phyloP scores from a whole-genome alignment of 257 asterid species.

The Rehmannia glutinosa region DNA sequence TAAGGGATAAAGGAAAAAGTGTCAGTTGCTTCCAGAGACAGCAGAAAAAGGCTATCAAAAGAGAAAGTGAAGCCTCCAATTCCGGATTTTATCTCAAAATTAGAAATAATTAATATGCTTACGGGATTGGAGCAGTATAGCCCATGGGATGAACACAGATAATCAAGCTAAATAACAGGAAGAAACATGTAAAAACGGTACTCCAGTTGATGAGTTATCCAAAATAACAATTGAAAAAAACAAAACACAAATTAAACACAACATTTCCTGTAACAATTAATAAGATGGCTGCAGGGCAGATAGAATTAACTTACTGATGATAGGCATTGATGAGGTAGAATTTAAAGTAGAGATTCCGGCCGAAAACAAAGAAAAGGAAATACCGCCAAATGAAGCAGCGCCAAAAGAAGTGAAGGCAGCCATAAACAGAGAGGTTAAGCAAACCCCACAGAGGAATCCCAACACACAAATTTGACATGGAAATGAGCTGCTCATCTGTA shows the following conservation, averaged over 20 bases:
- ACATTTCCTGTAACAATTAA: background rate
- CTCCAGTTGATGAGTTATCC: no score
- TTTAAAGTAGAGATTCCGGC: constrained; percentile 36
- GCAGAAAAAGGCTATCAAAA: constrained; percentile 9
- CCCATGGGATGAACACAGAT: no score
- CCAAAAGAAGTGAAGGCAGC: constrained; percentile 66
- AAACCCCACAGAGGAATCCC: constrained; percentile 83
- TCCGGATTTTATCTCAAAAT: no score
- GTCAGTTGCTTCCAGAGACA: constrained; percentile 29
- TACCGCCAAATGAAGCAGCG: no score
- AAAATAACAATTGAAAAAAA: no score
- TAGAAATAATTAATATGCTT: no score
- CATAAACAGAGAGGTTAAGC: constrained; percentile 72
- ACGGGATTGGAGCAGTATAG: no score
- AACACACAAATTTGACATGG: constrained; percentile 78
- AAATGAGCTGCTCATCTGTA: constrained; percentile 70
- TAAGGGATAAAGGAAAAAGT: constrained; percentile 24
- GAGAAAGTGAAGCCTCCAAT: no score
- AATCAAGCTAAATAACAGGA: no score
- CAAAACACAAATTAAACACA: no score
- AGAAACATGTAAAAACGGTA: no score
- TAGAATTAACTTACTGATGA: constrained; percentile 23
- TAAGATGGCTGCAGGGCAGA: background rate
- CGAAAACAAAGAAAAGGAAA: constrained; percentile 39
- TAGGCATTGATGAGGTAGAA: constrained; percentile 18